phyloP scores from a whole-genome alignment of 139 green algal genomes.

The Volvox africanus region DNA sequence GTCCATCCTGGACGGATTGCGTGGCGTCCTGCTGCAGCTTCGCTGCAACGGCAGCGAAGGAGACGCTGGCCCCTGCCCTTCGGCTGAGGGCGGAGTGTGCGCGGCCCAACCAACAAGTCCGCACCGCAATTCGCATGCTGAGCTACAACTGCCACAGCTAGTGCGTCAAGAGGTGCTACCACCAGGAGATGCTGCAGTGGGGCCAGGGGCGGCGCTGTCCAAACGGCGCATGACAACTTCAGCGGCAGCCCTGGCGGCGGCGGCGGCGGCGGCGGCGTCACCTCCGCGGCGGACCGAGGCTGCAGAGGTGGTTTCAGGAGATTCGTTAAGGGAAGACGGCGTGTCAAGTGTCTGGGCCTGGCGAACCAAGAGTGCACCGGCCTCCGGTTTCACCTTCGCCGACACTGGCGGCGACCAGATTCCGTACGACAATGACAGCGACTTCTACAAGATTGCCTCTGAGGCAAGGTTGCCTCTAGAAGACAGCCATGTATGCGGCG shows the following conservation, averaged over 20 bases:
- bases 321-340: neutral
- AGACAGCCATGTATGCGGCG: too few relatives aligned
- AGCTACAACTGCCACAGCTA: neutral
- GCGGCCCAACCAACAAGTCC: neutral
- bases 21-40: constrained; percentile 18
- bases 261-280: too few relatives aligned
- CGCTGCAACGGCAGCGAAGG: neutral
- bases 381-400: neutral
- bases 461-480: neutral
- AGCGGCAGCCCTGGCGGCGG: neutral
- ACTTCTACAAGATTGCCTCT: neutral
- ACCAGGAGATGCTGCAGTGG: neutral
- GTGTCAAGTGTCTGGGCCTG: neutral
- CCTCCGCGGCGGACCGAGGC: neutral
- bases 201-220: neutral
- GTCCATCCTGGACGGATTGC: neutral
- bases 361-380: neutral
- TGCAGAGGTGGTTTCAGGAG: neutral
- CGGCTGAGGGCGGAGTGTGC: too few relatives aligned
- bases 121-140: neutral
- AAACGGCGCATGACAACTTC: neutral
- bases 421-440: neutral
- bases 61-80: neutral
- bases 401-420: neutral
- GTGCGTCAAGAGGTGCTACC: neutral